Conservation (phyloP, 495 filamentous ascomycete genomes). For the Tirmania nivea region DNA sequence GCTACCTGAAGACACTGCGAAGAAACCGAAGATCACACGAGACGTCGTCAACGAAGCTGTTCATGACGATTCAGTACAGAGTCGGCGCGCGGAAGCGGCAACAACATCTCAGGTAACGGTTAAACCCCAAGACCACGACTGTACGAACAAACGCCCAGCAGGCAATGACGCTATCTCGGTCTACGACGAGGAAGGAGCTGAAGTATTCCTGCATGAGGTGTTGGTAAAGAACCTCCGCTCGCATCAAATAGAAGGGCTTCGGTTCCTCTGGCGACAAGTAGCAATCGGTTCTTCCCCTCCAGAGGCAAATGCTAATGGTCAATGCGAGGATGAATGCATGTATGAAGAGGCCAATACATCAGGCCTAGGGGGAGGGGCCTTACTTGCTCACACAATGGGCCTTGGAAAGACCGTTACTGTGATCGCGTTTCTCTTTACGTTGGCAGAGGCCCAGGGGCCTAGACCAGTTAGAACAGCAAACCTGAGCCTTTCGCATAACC, state of each 20-base stretch:
- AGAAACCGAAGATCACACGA: no score
- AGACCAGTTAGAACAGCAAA: neutral
- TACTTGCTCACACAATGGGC: slow-evolving; percentile 85
- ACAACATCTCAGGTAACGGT: no score
- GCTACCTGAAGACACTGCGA: no score
- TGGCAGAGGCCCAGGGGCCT: neutral
- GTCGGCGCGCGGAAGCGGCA: no score
- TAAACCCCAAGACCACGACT: no score
- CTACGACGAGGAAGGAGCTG: no score
- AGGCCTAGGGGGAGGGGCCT: slow-evolving; percentile 38
- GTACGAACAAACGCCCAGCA: no score
- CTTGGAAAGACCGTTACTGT: slow-evolving; percentile 85
- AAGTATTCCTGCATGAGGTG: slow-evolving; percentile 12
- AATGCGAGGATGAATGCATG: neutral
- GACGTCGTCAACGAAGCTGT: no score
- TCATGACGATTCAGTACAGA: no score
- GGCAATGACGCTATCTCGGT: no score
- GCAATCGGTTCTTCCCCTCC: slow-evolving; percentile 25
- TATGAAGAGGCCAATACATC: neutral
- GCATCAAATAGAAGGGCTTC: slow-evolving; percentile 49
- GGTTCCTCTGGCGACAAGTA: slow-evolving; percentile 78
- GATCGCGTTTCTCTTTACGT: slow-evolving; percentile 22
- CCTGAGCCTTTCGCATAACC: neutral
- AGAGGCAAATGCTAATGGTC: neutral
- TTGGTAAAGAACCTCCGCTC: slow-evolving; percentile 31